phyloP scores from a whole-genome alignment of 2,329 filamentous ascomycete species.

The Colletotrichum sp. region DNA sequence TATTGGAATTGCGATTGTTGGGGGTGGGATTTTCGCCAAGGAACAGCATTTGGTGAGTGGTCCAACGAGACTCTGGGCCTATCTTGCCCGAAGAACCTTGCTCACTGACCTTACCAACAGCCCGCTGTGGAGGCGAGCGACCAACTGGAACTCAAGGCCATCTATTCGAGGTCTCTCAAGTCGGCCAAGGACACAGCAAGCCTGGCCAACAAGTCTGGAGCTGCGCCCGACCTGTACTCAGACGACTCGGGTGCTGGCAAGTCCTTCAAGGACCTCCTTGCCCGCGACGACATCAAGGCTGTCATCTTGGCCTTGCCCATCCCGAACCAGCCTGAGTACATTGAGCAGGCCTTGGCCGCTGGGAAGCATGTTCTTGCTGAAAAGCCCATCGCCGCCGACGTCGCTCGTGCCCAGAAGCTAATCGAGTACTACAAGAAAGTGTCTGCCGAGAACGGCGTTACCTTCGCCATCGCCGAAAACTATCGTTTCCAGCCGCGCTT shows the following conservation, averaged over 20 bases:
- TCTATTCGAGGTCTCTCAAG: slow-evolving; percentile 67
- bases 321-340: slow-evolving; percentile 60
- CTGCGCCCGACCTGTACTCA: slow-evolving; percentile 58
- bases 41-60: slow-evolving; percentile 59
- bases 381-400: slow-evolving; percentile 70
- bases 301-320: slow-evolving; percentile 70
- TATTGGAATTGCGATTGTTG: slow-evolving; percentile 64
- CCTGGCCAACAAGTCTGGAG: slow-evolving; percentile 35
- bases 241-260: slow-evolving; percentile 54
- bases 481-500: slow-evolving; percentile 68
- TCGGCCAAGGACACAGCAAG: slow-evolving; percentile 56
- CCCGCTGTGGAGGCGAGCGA: slow-evolving; percentile 64
- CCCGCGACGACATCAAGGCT: slow-evolving; percentile 57
- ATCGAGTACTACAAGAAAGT: slow-evolving; percentile 38
- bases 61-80: not conserved
- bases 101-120: slow-evolving; percentile 24
- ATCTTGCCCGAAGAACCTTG: not conserved
- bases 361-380: slow-evolving; percentile 75
- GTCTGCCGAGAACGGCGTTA: slow-evolving; percentile 33
- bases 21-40: slow-evolving; percentile 67
- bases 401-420: slow-evolving; percentile 47
- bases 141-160: slow-evolving; percentile 61
- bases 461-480: slow-evolving; percentile 74
- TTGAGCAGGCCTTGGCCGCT: slow-evolving; percentile 63
- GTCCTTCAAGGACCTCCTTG: slow-evolving; percentile 55